These are phyloP conservation scores for Phytophthora pinifolia DNA, from an alignment of 352 stramenopile species.

Conservation along the genomic window DNA sequence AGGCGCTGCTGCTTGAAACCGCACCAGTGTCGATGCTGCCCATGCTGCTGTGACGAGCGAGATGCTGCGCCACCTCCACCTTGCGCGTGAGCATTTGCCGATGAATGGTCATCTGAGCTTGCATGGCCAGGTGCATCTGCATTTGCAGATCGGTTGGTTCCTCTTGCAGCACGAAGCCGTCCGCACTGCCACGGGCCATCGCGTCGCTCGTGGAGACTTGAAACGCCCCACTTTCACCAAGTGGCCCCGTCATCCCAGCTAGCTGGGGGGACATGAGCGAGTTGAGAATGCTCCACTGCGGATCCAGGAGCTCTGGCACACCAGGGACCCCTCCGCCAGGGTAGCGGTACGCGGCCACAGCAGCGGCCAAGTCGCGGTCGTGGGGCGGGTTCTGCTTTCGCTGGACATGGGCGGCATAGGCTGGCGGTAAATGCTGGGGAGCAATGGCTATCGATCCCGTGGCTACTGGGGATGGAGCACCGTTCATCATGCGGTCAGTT, in stretches of 20 bases:
- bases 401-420: slow-evolving; percentile 26
- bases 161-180: slow-evolving; percentile 63
- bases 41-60: slow-evolving; percentile 36
- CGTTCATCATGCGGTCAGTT: slow-evolving; percentile 18
- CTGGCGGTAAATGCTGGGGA: slow-evolving; percentile 31
- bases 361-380: slow-evolving; percentile 31
- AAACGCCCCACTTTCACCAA: slow-evolving; percentile 23
- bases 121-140: slow-evolving; percentile 88
- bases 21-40: slow-evolving; percentile 16
- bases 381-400: slow-evolving; percentile 28
- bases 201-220: slow-evolving; percentile 37
- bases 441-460: slow-evolving; percentile 18
- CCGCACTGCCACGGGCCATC: slow-evolving; percentile 21
- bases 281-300: slow-evolving; percentile 78
- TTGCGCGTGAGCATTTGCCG: slow-evolving; percentile 88
- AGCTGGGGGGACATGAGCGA: slow-evolving; percentile 81
- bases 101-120: slow-evolving; percentile 88
- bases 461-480: slow-evolving; percentile 11
- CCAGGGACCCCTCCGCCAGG: slow-evolving; percentile 21
- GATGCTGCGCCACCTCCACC: slow-evolving; percentile 76
- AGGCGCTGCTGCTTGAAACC: slow-evolving; percentile 21
- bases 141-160: slow-evolving; percentile 66
- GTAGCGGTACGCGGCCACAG: slow-evolving; percentile 41
- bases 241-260: slow-evolving; percentile 30
- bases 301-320: slow-evolving; percentile 56